These are phyloP conservation scores for Excoecaria cochinchinensis DNA, from an alignment of 345 rosid genomes.

Conservation along the genomic window DNA sequence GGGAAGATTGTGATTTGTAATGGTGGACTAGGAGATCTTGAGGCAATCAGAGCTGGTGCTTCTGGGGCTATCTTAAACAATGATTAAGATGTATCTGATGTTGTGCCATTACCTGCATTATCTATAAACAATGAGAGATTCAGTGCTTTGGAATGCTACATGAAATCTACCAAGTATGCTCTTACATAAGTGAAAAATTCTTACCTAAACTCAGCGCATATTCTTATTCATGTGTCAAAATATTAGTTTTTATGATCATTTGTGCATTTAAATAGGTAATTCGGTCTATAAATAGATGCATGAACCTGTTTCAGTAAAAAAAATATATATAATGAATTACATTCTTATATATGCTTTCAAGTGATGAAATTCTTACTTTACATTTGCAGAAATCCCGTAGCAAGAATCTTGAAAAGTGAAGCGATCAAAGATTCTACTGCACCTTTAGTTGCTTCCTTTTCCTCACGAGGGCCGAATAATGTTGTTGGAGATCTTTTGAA, in stretches of 20 bases:
- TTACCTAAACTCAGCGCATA: too few relatives aligned
- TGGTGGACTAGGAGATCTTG: fast-evolving
- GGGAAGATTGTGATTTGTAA: slow-evolving; percentile 43
- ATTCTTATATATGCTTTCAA: neutral
- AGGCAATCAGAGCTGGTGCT: slow-evolving; percentile 30
- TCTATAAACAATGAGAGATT: slow-evolving; percentile 2
- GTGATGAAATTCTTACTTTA: neutral
- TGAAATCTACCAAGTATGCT: slow-evolving; percentile 34
- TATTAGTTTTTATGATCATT: too few relatives aligned
- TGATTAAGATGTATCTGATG: neutral
- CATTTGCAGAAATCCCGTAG: slow-evolving; percentile 21
- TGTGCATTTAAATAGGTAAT: too few relatives aligned
- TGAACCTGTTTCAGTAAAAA: too few relatives aligned
- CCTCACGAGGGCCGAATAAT: slow-evolving; percentile 43
- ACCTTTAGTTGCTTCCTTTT: slow-evolving; percentile 35
- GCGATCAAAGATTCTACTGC: slow-evolving; percentile 26
- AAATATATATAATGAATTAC: too few relatives aligned
- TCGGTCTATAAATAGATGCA: too few relatives aligned
- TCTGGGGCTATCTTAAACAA: slow-evolving; percentile 28
- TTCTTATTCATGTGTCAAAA: too few relatives aligned
- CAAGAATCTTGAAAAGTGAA: slow-evolving; percentile 36
- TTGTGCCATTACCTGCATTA: slow-evolving; percentile 31
- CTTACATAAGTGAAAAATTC: neutral
- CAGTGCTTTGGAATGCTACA: slow-evolving; percentile 23
- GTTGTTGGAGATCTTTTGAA: slow-evolving; percentile 28